Base-by-base conservation (phyloP, 306 rosid species). In the Gleditsia sinensis region DNA sequence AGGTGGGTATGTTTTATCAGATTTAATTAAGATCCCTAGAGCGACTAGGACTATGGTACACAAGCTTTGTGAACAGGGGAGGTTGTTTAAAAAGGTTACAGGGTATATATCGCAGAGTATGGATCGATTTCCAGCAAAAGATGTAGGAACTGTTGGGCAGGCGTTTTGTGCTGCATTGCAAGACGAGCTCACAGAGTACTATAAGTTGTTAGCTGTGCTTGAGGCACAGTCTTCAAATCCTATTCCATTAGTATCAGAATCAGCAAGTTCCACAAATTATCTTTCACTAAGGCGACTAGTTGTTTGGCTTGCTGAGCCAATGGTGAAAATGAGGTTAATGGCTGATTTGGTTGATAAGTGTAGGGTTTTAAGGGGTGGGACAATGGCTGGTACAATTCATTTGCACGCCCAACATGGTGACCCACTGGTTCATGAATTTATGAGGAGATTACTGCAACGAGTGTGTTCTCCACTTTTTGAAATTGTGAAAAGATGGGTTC, bases 301-400 rank as follows among this genome's bases (percentile, higher is more conserved):
- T 5, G 96, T 92, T 55, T 94, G 99, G 99, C 78, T 94, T 76
- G 96, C 93, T 0, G 99, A 94, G 88, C 99, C 99, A 1, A 82
- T 85, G 87, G 93, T 88, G 80, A 92, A 92, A 75, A 94, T 94
- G 99, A 88, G 86, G 83, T 66, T 94, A 70, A 94, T 90, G 96
- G 93, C 96, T 56, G 96, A 90, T 87, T 88, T 94, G 84, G 99
- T 94, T 51, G 97, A 94, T 4, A 94, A 88, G 77, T 92, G 99
- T 69, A 85, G 79, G 84, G 89, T 90, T 76, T 77, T 92, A 85
- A 87, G 85, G 34, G 99, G 99, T 5, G 98, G 98, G 21, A 96
- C 93, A 0, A 94, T 92, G 99, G 93, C 93, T 1, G 93, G 98
- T 25, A 86, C 96, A 1, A 94, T 94, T 76, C 98, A 94, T 82